phyloP scores from a whole-genome alignment of 129 eudicot genomes.

The Gnaphalium uliginosum region DNA sequence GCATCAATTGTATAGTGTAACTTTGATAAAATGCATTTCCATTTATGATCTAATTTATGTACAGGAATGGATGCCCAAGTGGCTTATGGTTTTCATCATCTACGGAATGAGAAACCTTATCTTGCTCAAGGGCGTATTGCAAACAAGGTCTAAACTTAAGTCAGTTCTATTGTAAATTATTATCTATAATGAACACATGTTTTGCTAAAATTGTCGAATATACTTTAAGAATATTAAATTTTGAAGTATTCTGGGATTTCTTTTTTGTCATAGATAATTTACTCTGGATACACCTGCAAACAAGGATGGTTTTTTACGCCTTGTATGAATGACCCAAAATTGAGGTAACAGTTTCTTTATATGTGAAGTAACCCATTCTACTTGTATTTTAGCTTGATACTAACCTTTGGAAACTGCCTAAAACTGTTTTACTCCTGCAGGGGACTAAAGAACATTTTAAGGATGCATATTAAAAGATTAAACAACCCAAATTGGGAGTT shows the following conservation, averaged over 20 bases:
- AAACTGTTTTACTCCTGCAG: conserved; percentile 41
- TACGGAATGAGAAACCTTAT: conserved; percentile 87
- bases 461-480: conserved; percentile 64
- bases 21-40: neutral
- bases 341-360: conserved; percentile 49
- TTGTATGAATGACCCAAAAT: conserved; percentile 75
- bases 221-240: conserved; percentile 1
- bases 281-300: conserved; percentile 76
- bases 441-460: conserved; percentile 77
- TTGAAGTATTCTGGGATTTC: neutral
- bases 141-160: conserved; percentile 63
- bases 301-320: conserved; percentile 96
- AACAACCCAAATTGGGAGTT: conserved; percentile 69
- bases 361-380: conserved; percentile 5
- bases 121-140: conserved; percentile 91
- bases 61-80: conserved; percentile 99
- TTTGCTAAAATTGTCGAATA: neutral
- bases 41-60: conserved; percentile 21
- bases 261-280: conserved; percentile 55
- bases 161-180: neutral
- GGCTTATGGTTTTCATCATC: conserved; percentile 83
- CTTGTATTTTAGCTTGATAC: neutral
- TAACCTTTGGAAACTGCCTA: conserved; percentile 7
- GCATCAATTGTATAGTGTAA: neutral
- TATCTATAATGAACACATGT: neutral